phyloP scores from a whole-genome alignment of 2,329 filamentous ascomycete species.

The Aspergillus tamarii region DNA sequence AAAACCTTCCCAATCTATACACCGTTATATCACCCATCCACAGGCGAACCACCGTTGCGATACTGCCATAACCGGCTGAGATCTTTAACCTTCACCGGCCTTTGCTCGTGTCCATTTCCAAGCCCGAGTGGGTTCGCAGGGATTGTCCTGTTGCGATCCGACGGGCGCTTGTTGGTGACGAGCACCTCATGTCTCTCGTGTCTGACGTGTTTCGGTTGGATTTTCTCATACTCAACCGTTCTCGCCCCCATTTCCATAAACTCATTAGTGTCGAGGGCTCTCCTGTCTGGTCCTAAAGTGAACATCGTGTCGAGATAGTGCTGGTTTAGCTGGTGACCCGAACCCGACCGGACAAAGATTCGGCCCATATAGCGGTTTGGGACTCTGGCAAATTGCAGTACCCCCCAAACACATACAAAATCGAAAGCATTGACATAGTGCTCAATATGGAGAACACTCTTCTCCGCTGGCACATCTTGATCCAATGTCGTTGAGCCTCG shows the following conservation, averaged over 20 bases:
- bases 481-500: not conserved
- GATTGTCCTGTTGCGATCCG: not conserved
- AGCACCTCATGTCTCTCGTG: not conserved
- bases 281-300: constrained; percentile 32
- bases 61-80: constrained; percentile 46
- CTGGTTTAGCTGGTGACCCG: constrained; percentile 49
- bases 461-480: not conserved
- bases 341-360: constrained; percentile 49
- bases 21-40: not conserved
- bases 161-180: not conserved
- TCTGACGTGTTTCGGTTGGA: constrained; percentile 4
- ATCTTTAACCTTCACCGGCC: constrained; percentile 34
- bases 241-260: constrained; percentile 41
- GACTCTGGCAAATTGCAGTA: constrained; percentile 65
- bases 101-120: not conserved
- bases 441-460: constrained; percentile 71
- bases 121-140: not conserved
- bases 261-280: constrained; percentile 33
- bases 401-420: constrained; percentile 74
- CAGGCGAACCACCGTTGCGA: constrained; percentile 39
- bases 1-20: not conserved
- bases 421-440: constrained; percentile 78
- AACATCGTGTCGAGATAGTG: constrained; percentile 52
- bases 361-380: constrained; percentile 54
- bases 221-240: not conserved